Evolutionary conservation across 192 early-diverging fungal species (phyloP), one percentile per base, ranked within the genome.

Genomic region (Backusella tuberculispora): DNA sequence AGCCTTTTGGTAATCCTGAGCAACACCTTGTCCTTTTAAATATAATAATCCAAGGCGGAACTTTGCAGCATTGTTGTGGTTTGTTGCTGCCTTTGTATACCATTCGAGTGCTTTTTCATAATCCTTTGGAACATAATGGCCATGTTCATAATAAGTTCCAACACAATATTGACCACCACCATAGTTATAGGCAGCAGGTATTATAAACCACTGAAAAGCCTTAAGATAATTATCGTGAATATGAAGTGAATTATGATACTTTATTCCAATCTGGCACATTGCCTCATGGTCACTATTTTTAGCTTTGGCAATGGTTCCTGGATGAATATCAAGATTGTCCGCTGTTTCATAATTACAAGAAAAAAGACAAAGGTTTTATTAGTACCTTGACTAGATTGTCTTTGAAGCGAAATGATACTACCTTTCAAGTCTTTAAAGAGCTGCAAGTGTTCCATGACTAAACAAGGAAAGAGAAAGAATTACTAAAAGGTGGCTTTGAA

Each of bases 1-100:
- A 10, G 77, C 77, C 66, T 78, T 48, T 41, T 34, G 17, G 13
- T 46, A 38, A 46, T 78, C 66, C 41, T 68, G 72, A 0, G 41
- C 19, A 1, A 65, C 66, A 0, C 77, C 77, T 4, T 66, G 72
- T 4, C 77, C 77, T 8, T 74, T 68, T 10, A 78, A 65, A 69
- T 68, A 78, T 6, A 78, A 53, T 29, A 74, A 66, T 1, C 77
- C 77, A 13, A 69, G 19, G 24, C 53, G 53, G 4, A 60, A 60
- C 21, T 60, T 60, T 60, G 53, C 53, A 26, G 53, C 53, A 60
- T 60, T 60, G 9, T 60, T 60, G 53, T 60, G 53, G 10, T 60
- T 60, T 1, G 53, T 26, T 6, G 53, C 53, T 60, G 53, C 53
- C 53, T 60, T 60, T 60, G 53, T 60, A 26, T 60, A 60, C 53